Conservation (phyloP, 2,329 filamentous ascomycete genomes). For the Fusarium dlaminii region DNA sequence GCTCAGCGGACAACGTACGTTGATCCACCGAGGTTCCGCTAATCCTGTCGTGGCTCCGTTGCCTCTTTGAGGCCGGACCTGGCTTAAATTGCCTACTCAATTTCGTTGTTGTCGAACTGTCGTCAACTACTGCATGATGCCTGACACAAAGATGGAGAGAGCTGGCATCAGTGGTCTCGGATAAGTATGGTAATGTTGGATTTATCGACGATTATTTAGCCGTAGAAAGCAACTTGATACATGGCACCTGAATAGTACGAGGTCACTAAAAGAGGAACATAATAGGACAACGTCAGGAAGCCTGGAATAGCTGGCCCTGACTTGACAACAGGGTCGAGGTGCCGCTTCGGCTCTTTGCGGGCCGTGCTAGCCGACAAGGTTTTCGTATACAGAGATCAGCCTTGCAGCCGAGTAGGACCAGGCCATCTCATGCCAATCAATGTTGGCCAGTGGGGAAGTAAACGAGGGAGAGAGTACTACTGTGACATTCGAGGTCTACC, state of each 20-base stretch:
- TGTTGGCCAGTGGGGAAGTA: fast-evolving
- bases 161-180: fast-evolving
- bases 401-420: too few species aligned
- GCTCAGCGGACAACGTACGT: background rate
- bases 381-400: background rate
- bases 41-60: fast-evolving
- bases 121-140: too few species aligned
- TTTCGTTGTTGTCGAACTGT: fast-evolving
- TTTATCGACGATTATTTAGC: too few species aligned
- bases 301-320: fast-evolving
- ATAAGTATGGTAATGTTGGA: fast-evolving
- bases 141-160: fast-evolving
- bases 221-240: fast-evolving
- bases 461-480: background rate
- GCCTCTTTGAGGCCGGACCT: fast-evolving
- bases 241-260: fast-evolving
- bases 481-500: background rate
- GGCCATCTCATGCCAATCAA: too few species aligned
- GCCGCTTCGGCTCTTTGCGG: background rate
- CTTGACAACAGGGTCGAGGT: background rate
- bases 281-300: fast-evolving
- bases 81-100: fast-evolving
- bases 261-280: fast-evolving
- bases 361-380: background rate
- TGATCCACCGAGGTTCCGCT: background rate